These are phyloP conservation scores for Mycena vitilis DNA, from an alignment of 768 basidiomycete species.

Conservation along the genomic window DNA sequence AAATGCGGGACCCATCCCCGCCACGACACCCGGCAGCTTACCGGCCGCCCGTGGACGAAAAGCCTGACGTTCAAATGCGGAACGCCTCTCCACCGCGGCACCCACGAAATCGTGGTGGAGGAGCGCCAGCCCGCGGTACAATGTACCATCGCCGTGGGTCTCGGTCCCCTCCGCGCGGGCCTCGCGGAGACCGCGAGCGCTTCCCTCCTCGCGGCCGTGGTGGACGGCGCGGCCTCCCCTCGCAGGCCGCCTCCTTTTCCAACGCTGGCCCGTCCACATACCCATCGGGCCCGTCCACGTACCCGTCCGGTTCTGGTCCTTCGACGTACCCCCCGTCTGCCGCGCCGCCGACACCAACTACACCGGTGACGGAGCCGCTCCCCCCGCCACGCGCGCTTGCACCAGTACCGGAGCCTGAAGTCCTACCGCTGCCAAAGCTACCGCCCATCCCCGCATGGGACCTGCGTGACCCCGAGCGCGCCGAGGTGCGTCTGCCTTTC, in stretches of 20 bases:
- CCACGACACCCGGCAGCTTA: slow-evolving; percentile 28
- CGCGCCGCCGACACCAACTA: slow-evolving; percentile 18
- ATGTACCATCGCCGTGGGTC: slow-evolving; percentile 39
- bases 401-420: slow-evolving; percentile 4
- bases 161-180: slow-evolving; percentile 56
- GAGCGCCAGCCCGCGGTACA: slow-evolving; percentile 25
- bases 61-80: slow-evolving; percentile 9
- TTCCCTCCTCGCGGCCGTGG: slow-evolving; percentile 18
- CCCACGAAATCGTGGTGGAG: slow-evolving; percentile 39
- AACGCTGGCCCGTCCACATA: slow-evolving; percentile 17
- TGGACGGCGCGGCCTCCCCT: slow-evolving; percentile 29
- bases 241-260: slow-evolving; percentile 27
- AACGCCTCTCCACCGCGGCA: slow-evolving; percentile 26
- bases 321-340: slow-evolving; percentile 16
- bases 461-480: slow-evolving; percentile 18
- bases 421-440: slow-evolving; percentile 14
- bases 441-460: slow-evolving; percentile 30
- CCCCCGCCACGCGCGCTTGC: slow-evolving; percentile 14
- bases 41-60: neutral
- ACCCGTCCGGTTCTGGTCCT: slow-evolving; percentile 8
- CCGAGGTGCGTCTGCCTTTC: slow-evolving; percentile 18
- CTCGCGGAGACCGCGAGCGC: slow-evolving; percentile 37
- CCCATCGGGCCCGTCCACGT: slow-evolving; percentile 17
- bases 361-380: slow-evolving; percentile 16
- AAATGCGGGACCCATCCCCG: slow-evolving; percentile 16